Conservation (phyloP, 768 basidiomycete genomes). For the Agrocybe pediades region DNA sequence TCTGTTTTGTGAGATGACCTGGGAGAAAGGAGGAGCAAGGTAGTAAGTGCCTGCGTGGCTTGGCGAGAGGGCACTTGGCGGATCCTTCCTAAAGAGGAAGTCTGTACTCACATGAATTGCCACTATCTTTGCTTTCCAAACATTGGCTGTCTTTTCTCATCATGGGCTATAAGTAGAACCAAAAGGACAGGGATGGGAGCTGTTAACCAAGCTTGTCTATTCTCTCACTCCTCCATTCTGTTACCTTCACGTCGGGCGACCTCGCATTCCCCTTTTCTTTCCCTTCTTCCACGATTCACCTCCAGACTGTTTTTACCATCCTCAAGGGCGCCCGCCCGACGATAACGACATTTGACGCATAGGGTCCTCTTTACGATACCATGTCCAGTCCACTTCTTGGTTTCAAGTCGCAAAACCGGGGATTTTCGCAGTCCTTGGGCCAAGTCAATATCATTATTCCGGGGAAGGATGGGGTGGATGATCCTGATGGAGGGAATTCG, state of each 20-base stretch:
- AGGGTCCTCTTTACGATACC: neutral
- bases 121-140: constrained; percentile 3
- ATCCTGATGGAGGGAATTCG: neutral
- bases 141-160: constrained; percentile 10
- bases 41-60: neutral
- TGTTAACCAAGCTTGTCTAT: constrained; percentile 17
- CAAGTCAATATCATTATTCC: constrained; percentile 19
- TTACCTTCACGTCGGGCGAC: constrained; percentile 22
- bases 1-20: neutral
- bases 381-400: constrained; percentile 20
- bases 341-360: constrained; percentile 3
- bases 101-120: neutral
- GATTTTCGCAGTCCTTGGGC: constrained; percentile 1
- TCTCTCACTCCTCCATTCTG: constrained; percentile 20
- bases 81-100: neutral
- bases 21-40: neutral
- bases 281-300: constrained; percentile 10
- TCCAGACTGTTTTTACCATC: constrained; percentile 3
- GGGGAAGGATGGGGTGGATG: constrained; percentile 14
- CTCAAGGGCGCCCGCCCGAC: constrained; percentile 15
- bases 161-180: constrained; percentile 22
- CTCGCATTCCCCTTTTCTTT: constrained; percentile 18
- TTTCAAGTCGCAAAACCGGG: constrained; percentile 9
- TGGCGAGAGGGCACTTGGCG: neutral
- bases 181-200: constrained; percentile 20